Evolutionary conservation across 78 protist species (phyloP), one percentile per base, ranked within the genome.

Genomic region (Thecamonas trahens): DNA sequence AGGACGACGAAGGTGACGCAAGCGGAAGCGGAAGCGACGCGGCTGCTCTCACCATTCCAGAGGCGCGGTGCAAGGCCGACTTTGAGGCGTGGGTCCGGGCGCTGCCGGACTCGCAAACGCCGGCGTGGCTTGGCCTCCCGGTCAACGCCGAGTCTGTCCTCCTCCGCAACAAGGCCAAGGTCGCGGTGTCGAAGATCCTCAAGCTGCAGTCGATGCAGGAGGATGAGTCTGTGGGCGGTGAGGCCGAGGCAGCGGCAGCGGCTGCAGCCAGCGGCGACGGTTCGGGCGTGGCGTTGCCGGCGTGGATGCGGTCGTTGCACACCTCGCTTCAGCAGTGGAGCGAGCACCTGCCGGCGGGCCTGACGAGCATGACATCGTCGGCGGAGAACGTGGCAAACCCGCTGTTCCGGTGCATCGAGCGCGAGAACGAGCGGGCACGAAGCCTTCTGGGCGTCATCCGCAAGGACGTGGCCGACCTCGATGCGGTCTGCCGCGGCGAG

Each of bases 81-180:
- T 85, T 87, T 61, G 13, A 52, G 26, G 61, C 37, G 35, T 91
- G 92, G 94, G 77, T 67, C 18, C 69, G 50, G 17, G 2, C 61
- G 26, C 63, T 91, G 26, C 89, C 95, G n/a, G 70, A 60, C 22
- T 8, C 40, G 20, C 79, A 87, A 34, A 24, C 87, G 26, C 96
- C 96, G 26, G 61, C 74, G 44, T 89, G 93, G 96, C 72, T 89
- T 20, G 96, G 96, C 31, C 79, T 91, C 26, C 92, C 92, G 9
- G 81, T 61, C 40, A 61, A 80, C 63, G 91, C 94, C 1, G 90
- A 90, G 40, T 34, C 2, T 17, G 58, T 79, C 38, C 40, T 91
- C 32, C 76, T 86, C 44, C 50, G 3, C 53, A 7, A 37, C 61
- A 28, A 7, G 3, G 72, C 17, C 37, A 26, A 54, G n/a, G 9